A percentile compares a stretch with the other conserved stretches of the same genome.
Conservation (phyloP, 176 grass and related monocot genomes). For the Raddia guianensis region DNA sequence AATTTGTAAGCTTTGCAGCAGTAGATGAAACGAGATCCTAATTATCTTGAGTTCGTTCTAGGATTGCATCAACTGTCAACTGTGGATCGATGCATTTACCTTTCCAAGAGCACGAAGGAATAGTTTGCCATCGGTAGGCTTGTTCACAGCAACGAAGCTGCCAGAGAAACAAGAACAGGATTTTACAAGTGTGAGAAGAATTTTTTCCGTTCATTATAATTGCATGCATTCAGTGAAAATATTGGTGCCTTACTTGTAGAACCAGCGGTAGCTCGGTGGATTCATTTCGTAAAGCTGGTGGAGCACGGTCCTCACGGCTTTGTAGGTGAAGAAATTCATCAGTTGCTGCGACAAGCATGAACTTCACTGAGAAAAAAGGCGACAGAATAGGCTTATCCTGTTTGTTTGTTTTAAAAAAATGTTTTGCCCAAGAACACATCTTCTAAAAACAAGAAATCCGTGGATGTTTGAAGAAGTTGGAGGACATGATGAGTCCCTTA, state of each 20-base stretch:
- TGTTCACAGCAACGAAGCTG: conserved; percentile 84
- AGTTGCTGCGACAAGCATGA: conserved; percentile 56
- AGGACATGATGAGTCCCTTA: background rate
- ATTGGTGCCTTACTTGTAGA: conserved; percentile 65
- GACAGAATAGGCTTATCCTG: background rate
- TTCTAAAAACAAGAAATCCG: background rate
- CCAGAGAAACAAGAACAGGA: background rate
- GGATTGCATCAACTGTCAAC: background rate
- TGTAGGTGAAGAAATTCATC: conserved; percentile 92
- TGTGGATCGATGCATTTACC: conserved; percentile 36
- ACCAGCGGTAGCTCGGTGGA: conserved; percentile 86
- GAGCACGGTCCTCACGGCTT: conserved; percentile 85
- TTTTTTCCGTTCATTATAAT: background rate
- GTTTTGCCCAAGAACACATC: background rate
- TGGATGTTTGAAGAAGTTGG: background rate
- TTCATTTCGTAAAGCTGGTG: conserved; percentile 98
- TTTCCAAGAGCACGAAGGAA: conserved; percentile 79
- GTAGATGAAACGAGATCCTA: background rate
- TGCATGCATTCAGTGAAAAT: background rate
- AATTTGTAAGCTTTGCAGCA: background rate
- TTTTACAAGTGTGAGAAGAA: background rate
- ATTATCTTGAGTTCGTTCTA: background rate
- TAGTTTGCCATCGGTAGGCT: conserved; percentile 69
- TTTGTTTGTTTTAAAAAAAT: background rate
- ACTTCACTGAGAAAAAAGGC: background rate